Evolutionary conservation across 2,329 filamentous ascomycete genomes (phyloP), one percentile per base, ranked within the genome.

Genomic region (Blumeria hordei): DNA sequence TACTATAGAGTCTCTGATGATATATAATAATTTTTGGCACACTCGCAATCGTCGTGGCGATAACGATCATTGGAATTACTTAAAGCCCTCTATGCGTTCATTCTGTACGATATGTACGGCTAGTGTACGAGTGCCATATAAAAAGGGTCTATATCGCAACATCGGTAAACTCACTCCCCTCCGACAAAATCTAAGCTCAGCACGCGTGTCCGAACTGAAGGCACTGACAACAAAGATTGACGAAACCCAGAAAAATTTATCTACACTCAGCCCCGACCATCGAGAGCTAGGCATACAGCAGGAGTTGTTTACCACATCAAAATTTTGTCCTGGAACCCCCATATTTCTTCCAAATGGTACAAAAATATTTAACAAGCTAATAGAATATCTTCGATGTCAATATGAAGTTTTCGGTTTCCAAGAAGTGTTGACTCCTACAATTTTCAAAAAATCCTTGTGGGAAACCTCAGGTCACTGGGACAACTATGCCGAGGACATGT

Each of bases 401-500:
- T 94, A 94, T 64, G 77, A 82, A 32, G 77, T 80, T 59, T 92
- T 90, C 68, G 87, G 87, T 57, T 93, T 90, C 65, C 76, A 88
- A 60, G 87, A 94, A 66, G 87, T 94, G 59, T 80, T 94, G 61
- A 92, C 86, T 7, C 87, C 88, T 1, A 92, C 81, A 52, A 92
- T 94, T 64, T 94, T 92, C 72, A 94, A 93, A 65, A 85, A 85
- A 66, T 80, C 83, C 6, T 70, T 94, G 34, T 94, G 87, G 88
- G 80, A 85, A 62, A 81, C 80, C 60, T 92, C 85, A 0, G 87
- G 87, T 1, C 87, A 94, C 61, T 80, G 88, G 73, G 81, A 90
- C 55, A 93, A 93, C 66, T 94, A 93, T 69, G 81, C 85, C 57
- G 82, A 93, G 63, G 86, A 94, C 64, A 94, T 94, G 88, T 94